These are phyloP conservation scores for Salvia rosmarinus DNA, from an alignment of 257 asterid genomes.

Conservation along the genomic window DNA sequence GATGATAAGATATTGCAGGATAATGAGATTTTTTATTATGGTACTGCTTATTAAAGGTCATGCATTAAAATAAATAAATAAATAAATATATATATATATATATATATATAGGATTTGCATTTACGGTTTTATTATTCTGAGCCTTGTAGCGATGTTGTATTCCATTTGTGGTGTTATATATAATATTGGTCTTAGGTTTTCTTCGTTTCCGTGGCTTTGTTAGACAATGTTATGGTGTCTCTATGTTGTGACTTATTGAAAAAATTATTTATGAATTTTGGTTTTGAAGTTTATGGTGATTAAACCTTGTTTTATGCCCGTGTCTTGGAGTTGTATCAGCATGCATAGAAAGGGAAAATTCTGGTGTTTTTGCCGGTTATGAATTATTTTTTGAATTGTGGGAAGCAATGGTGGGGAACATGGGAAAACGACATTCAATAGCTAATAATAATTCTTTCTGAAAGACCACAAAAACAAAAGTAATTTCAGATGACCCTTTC, in stretches of 20 bases:
- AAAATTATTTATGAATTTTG: not conserved
- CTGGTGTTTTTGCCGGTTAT: not conserved
- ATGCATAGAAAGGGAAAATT: not conserved
- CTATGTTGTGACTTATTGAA: not conserved
- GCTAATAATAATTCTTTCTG: conserved; percentile 37
- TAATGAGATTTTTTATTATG: conserved; percentile 6
- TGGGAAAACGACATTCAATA: conserved; percentile 57
- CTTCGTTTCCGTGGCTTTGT: too few relatives aligned
- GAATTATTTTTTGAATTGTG: not conserved
- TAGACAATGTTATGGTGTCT: too few relatives aligned
- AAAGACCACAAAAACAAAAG: conserved; percentile 43
- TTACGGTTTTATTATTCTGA: too few relatives aligned
- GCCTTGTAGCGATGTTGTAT: too few relatives aligned
- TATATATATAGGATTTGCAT: too few relatives aligned
- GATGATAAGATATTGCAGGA: conserved; percentile 18
- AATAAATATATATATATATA: too few relatives aligned
- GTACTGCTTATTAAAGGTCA: conserved; percentile 7
- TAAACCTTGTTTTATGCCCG: not conserved
- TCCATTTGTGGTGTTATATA: too few relatives aligned
- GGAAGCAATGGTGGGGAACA: conserved; percentile 42
- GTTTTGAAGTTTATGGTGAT: conserved; percentile 1
- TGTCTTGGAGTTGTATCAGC: conserved; percentile 26
- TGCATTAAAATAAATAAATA: too few relatives aligned
- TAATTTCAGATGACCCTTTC: conserved; percentile 45
- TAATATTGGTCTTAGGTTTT: too few relatives aligned